phyloP scores from a whole-genome alignment of 345 rosid species.

The Schrenkiella parvula region DNA sequence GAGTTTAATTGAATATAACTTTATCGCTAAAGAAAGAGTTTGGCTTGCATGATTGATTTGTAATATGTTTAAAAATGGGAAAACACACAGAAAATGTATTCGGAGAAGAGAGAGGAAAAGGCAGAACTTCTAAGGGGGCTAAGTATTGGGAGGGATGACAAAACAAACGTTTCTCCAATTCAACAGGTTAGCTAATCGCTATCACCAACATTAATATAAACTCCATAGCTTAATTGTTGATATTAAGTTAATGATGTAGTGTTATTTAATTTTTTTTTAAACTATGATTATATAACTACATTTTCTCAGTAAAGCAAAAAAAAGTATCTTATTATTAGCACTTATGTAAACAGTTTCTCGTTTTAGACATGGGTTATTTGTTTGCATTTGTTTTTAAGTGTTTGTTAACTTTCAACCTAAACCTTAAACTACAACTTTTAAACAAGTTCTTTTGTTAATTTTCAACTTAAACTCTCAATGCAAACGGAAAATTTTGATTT shows the following conservation, averaged over 20 bases:
- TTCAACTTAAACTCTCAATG: too few species aligned
- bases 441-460: too few species aligned
- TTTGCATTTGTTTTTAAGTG: too few species aligned
- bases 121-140: conserved; percentile 58
- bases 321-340: too few species aligned
- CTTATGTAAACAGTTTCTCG: too few species aligned
- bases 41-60: conserved; percentile 13
- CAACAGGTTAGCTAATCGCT: conserved; percentile 47
- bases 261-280: too few species aligned
- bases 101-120: conserved; percentile 63
- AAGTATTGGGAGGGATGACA: conserved; percentile 45
- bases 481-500: not conserved
- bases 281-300: too few species aligned
- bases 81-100: conserved; percentile 54
- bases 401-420: too few species aligned
- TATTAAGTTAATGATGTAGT: not conserved
- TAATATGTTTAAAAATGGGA: not conserved
- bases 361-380: too few species aligned
- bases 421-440: too few species aligned
- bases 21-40: not conserved
- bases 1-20: not conserved
- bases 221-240: not conserved
- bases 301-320: too few species aligned
- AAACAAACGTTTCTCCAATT: conserved; percentile 45
- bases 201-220: not conserved